Conservation (phyloP, 2,329 filamentous ascomycete species). For the Exophiala xenobiotica region DNA sequence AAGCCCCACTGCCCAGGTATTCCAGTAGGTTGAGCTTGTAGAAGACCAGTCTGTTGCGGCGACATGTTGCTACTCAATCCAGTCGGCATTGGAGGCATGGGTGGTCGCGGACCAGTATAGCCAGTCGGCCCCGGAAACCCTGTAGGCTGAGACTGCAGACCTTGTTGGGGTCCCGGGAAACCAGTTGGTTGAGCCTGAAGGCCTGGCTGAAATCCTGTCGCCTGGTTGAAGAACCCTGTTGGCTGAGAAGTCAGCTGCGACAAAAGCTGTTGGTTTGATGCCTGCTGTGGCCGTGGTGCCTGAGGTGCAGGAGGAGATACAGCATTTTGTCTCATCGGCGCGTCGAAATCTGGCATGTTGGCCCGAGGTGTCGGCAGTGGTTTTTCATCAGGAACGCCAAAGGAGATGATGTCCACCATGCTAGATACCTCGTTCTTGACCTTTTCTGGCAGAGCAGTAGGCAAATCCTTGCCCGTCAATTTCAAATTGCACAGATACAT, state of each 20-base stretch:
- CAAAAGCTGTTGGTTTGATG: constrained; percentile 65
- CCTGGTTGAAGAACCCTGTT: constrained; percentile 56
- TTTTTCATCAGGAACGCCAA: constrained; percentile 77
- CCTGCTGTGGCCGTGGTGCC: constrained; percentile 68
- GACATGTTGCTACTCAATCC: constrained; percentile 63
- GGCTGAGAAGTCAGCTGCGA: constrained; percentile 56
- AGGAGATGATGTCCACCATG: constrained; percentile 99
- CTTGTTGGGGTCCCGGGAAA: constrained; percentile 34
- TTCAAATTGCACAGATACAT: constrained; percentile 99
- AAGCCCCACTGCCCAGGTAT: constrained; percentile 96
- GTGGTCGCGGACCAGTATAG: constrained; percentile 75
- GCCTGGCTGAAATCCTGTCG: constrained; percentile 64
- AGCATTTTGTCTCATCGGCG: constrained; percentile 51
- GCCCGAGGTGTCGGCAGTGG: constrained; percentile 52
- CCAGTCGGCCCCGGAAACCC: constrained; percentile 75
- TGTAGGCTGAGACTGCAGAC: constrained; percentile 66
- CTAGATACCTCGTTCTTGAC: constrained; percentile 97
- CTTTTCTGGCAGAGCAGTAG: constrained; percentile 71
- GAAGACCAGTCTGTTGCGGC: constrained; percentile 64
- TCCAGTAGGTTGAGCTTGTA: constrained; percentile 94
- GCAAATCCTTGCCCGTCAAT: constrained; percentile 81
- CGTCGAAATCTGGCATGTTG: constrained; percentile 71
- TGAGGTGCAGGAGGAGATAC: constrained; percentile 54
- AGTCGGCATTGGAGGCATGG: constrained; percentile 80
- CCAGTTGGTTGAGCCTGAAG: constrained; percentile 45